Base-by-base conservation (phyloP, 2,329 filamentous ascomycete species). In the Colletotrichum australisinense region DNA sequence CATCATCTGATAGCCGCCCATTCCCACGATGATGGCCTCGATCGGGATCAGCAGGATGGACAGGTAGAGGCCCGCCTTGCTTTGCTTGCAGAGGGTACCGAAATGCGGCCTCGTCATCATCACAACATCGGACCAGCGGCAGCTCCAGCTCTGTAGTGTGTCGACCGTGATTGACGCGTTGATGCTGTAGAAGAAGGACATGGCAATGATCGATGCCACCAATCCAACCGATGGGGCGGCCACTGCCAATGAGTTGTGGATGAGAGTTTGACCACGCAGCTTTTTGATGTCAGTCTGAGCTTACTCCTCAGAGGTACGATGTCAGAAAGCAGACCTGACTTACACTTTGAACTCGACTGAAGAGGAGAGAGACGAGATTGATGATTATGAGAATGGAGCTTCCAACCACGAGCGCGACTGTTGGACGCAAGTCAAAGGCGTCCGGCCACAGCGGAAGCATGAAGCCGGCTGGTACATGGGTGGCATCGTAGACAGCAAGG, bases 81-180 rank as follows among this genome's bases (percentile, higher is more conserved):
- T 90, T 81, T 92, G 86, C 73, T 81, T 84, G 81, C 90, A 92
- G 63, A 92, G 80, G 0, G 85, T 86, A 19, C 84, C 85, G 77
- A 90, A 92, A 77, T 89, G 83, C 35, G 91, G 90, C 74, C 86
- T 81, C 46, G 82, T 78, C 19, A 77, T 76, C 88, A 92, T 91
- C 73, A 81, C 79, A n/a, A 91, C 82, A 26, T 83, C 77, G 9
- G 82, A 80, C 90, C 90, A 92, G 75, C 89, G 88, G 80, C 90
- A 92, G 53, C 86, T 88, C 90, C 90, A 92, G 80, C 88, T 90
- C 78, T 91, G 84, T 12, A 92, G 80, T 7, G 88, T 90, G 78
- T 90, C 88, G 72, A 83, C 82, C 9, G 83, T 84, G 16, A 80
- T 81, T 4, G 90, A 91, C 22, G 85, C 80, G 76, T 91, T 88